Evolutionary conservation across 805 yeast species (phyloP).

Genomic region (Kazachstania bromeliacearum): DNA sequence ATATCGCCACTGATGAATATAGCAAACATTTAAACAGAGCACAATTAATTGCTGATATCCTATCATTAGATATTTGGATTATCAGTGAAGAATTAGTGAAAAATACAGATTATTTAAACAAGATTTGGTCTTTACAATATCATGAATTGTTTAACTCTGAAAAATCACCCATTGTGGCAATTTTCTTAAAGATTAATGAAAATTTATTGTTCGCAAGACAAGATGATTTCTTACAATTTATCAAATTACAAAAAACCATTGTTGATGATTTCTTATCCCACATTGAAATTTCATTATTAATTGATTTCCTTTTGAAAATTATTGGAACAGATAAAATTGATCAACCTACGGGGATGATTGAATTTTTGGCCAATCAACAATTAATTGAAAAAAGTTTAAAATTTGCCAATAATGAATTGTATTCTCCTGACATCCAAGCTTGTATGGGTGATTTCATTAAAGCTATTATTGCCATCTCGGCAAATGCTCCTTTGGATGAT

Average conservation of each 20-base stretch:
- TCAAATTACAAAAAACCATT: conserved; percentile 5
- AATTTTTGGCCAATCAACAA: conserved; percentile 57
- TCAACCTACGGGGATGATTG: conserved; percentile 76
- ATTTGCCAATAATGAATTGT: conserved; percentile 48
- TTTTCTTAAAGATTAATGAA: conserved; percentile 78
- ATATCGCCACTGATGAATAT: neutral
- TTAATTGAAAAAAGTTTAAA: conserved; percentile 62
- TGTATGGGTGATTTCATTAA: conserved; percentile 90
- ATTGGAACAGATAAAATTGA: conserved; percentile 87
- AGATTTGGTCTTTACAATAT: conserved; percentile 70
- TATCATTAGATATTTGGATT: conserved; percentile 88
- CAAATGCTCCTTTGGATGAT: conserved; percentile 65
- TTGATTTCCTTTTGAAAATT: conserved; percentile 79
- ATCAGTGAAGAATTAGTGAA: conserved; percentile 81
- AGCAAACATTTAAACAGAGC: conserved; percentile 15
- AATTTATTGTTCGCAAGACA: conserved; percentile 73
- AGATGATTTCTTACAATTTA: conserved; percentile 22
- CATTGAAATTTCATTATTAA: conserved; percentile 77
- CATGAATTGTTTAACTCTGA: conserved; percentile 42
- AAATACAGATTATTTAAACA: conserved; percentile 47
- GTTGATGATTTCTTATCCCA: conserved; percentile 56
- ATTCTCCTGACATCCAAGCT: conserved; percentile 58
- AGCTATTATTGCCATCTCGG: conserved; percentile 84
- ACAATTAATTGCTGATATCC: conserved; percentile 52
- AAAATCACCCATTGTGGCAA: conserved; percentile 64